Percentiles rank a stretch among this genome's conserved stretches.
Evolutionary conservation across 1,139 yeast genomes (phyloP).

Genomic region (Geotrichum restrictum): DNA sequence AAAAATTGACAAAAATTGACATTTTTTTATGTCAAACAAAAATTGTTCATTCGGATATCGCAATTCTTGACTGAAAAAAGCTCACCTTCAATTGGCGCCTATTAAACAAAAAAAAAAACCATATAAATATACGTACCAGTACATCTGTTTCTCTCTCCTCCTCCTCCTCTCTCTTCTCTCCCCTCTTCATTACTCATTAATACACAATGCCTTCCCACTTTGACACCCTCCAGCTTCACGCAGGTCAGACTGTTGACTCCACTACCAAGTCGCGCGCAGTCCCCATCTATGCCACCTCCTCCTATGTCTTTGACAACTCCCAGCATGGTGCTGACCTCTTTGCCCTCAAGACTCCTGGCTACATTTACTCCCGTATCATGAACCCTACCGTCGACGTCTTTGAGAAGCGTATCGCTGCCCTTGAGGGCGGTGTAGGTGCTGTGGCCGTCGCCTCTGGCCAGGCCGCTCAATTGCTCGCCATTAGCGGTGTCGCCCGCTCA

Average conservation of each 20-base stretch:
- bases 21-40: background rate
- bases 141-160: constrained; percentile 1
- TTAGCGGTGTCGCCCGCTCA: constrained; percentile 75
- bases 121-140: constrained; percentile 2
- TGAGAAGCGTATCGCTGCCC: constrained; percentile 86
- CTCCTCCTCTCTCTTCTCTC: constrained; percentile 2
- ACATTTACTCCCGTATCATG: constrained; percentile 81
- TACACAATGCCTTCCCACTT: constrained; percentile 48
- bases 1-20: no score
- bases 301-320: constrained; percentile 81
- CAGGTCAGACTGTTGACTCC: constrained; percentile 70
- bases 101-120: background rate
- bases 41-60: no score
- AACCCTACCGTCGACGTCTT: constrained; percentile 91
- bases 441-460: constrained; percentile 92
- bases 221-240: constrained; percentile 90
- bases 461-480: constrained; percentile 86
- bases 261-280: constrained; percentile 73
- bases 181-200: background rate
- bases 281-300: constrained; percentile 68
- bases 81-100: no score
- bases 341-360: constrained; percentile 77
- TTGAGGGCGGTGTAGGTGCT: constrained; percentile 90
- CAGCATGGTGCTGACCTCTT: constrained; percentile 89
- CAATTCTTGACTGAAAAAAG: no score